These are phyloP conservation scores for Amanita phalloides DNA, from an alignment of 768 basidiomycete genomes.

Conservation along the genomic window DNA sequence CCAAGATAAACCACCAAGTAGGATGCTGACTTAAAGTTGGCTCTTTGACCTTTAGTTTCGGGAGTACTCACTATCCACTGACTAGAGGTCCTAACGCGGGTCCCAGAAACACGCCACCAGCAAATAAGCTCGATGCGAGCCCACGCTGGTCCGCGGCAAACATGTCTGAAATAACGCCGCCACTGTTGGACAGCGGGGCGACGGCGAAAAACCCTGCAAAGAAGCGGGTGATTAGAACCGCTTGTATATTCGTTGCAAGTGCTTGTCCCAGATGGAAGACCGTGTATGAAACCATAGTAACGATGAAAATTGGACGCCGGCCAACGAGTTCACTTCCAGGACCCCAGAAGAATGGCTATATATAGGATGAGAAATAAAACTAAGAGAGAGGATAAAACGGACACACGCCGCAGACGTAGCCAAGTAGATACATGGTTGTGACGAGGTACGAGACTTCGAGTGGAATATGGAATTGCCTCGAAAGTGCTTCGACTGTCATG, in stretches of 20 bases:
- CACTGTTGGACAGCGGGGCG: constrained; percentile 46
- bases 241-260: constrained; percentile 46
- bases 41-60: constrained; percentile 21
- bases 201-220: constrained; percentile 53
- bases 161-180: constrained; percentile 51
- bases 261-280: constrained; percentile 51
- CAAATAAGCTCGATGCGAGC: constrained; percentile 45
- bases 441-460: constrained; percentile 37
- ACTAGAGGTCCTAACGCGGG: constrained; percentile 56
- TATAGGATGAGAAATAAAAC: not conserved
- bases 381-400: not conserved
- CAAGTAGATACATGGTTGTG: constrained; percentile 39
- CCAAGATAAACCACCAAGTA: constrained; percentile 42
- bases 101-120: constrained; percentile 51
- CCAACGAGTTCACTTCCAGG: constrained; percentile 20
- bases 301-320: constrained; percentile 36
- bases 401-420: constrained; percentile 39
- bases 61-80: constrained; percentile 43
- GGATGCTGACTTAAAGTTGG: constrained; percentile 25
- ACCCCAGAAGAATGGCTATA: constrained; percentile 41
- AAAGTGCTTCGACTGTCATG: constrained; percentile 23
- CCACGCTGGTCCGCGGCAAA: constrained; percentile 43
- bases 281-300: constrained; percentile 40
- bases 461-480: constrained; percentile 25
- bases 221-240: constrained; percentile 49